A percentile compares a stretch with the other conserved stretches of the same genome.
These are phyloP conservation scores for Talaromyces sp. DNA, from an alignment of 2,329 filamentous ascomycete species.

Conservation along the genomic window DNA sequence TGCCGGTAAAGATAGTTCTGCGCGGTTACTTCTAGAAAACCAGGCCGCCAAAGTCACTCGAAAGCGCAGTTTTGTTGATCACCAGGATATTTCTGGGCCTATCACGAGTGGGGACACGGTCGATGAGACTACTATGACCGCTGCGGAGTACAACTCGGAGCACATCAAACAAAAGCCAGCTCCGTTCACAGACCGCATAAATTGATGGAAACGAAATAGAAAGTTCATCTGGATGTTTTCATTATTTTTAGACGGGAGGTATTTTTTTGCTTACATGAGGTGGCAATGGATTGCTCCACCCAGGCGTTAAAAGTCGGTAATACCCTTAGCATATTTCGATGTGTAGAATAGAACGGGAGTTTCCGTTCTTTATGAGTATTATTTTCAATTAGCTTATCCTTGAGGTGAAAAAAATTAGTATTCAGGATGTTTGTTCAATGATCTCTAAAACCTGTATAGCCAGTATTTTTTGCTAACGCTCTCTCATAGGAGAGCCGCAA, in stretches of 20 bases:
- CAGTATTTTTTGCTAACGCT: not conserved
- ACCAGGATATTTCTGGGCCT: not conserved
- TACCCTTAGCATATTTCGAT: not conserved
- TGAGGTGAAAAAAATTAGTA: not conserved
- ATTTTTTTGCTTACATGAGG: not conserved
- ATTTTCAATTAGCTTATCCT: not conserved
- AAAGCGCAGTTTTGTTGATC: conserved; percentile 10
- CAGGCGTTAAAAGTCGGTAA: not conserved
- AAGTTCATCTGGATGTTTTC: not conserved
- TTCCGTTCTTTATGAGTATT: not conserved
- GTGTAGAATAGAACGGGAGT: not conserved
- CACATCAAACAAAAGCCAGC: conserved; percentile 9
- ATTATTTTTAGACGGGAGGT: not conserved
- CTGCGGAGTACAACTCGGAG: not conserved
- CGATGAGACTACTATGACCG: not conserved
- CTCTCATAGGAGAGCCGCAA: not conserved
- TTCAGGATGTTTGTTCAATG: not conserved
- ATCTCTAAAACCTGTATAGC: not conserved
- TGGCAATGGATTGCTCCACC: not conserved
- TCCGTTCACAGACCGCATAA: conserved; percentile 7
- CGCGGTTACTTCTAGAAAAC: not conserved
- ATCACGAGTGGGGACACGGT: not conserved
- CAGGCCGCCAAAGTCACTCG: not conserved
- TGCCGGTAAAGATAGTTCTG: not conserved
- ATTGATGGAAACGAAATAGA: not conserved